Evolutionary conservation across 2,329 filamentous ascomycete genomes (phyloP).

Genomic region (Hypoxylon sp.): DNA sequence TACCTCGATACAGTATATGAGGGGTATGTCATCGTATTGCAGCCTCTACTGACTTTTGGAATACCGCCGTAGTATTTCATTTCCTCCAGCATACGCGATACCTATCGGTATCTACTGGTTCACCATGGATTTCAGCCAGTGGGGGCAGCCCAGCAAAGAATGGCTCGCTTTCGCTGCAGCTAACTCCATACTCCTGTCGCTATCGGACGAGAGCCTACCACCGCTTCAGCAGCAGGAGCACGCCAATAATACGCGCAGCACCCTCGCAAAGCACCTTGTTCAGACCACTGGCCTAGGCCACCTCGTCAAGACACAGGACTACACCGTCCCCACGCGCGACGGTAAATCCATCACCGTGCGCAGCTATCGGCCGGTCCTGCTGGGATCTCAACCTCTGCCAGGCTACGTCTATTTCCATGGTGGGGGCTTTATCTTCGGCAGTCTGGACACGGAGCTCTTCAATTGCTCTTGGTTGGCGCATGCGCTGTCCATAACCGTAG

Average conservation of each 20-base stretch:
- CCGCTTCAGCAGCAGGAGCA: slow-evolving; percentile 50
- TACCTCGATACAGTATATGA: no score
- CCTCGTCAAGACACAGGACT: slow-evolving; percentile 48
- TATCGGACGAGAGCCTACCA: slow-evolving; percentile 47
- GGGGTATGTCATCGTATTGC: background rate
- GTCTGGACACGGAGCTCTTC: slow-evolving; percentile 64
- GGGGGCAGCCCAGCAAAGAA: slow-evolving; percentile 57
- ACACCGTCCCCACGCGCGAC: slow-evolving; percentile 61
- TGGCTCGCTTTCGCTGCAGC: slow-evolving; percentile 56
- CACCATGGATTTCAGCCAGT: slow-evolving; percentile 55
- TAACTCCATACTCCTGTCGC: slow-evolving; percentile 38
- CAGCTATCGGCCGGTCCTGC: slow-evolving; percentile 60
- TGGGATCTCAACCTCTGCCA: slow-evolving; percentile 56
- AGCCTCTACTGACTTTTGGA: background rate
- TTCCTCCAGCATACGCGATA: slow-evolving; percentile 2
- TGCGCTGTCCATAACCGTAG: slow-evolving; percentile 58
- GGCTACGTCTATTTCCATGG: slow-evolving; percentile 66
- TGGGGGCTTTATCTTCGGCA: slow-evolving; percentile 68
- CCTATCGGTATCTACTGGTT: background rate
- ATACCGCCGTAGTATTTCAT: background rate
- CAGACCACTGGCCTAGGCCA: slow-evolving; percentile 45
- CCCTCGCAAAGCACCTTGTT: slow-evolving; percentile 41
- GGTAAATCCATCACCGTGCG: slow-evolving; percentile 60
- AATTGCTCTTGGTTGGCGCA: slow-evolving; percentile 61
- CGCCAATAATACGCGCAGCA: slow-evolving; percentile 54